These are phyloP conservation scores for Tanacetum coccineum DNA, from an alignment of 129 eudicot species.

Conservation along the genomic window DNA sequence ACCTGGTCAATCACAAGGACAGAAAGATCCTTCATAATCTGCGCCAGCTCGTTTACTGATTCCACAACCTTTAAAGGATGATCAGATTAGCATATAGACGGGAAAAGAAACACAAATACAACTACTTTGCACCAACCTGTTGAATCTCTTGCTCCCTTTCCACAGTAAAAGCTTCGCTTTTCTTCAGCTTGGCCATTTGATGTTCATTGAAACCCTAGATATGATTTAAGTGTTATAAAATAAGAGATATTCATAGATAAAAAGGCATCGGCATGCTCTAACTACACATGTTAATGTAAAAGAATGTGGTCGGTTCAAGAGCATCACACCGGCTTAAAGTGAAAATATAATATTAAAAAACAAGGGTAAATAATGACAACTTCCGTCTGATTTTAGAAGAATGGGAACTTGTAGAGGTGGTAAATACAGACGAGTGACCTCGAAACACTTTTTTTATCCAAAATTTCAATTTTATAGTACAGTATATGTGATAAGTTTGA, in stretches of 20 bases:
- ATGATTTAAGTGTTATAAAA: background rate
- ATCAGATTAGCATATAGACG: background rate
- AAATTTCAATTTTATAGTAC: too few species aligned
- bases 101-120: background rate
- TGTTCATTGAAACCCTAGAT: constrained; percentile 64
- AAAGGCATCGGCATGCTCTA: background rate
- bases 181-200: constrained; percentile 69
- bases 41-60: constrained; percentile 87
- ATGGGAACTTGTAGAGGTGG: too few species aligned
- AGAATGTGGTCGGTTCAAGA: too few species aligned
- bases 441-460: too few species aligned
- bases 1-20: constrained; percentile 95
- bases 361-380: too few species aligned
- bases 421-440: too few species aligned
- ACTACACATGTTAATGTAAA: background rate
- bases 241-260: background rate
- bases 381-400: too few species aligned
- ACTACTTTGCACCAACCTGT: constrained; percentile 41
- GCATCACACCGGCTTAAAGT: too few species aligned
- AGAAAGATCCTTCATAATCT: constrained; percentile 89
- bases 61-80: constrained; percentile 50
- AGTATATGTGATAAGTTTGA: too few species aligned
- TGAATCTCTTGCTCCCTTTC: constrained; percentile 85
- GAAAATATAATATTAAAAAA: too few species aligned
- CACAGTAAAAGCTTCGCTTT: constrained; percentile 71